A percentile compares a stretch with the other conserved stretches of the same genome.
Conservation (phyloP, 495 filamentous ascomycete species). For the Cercophora samala region DNA sequence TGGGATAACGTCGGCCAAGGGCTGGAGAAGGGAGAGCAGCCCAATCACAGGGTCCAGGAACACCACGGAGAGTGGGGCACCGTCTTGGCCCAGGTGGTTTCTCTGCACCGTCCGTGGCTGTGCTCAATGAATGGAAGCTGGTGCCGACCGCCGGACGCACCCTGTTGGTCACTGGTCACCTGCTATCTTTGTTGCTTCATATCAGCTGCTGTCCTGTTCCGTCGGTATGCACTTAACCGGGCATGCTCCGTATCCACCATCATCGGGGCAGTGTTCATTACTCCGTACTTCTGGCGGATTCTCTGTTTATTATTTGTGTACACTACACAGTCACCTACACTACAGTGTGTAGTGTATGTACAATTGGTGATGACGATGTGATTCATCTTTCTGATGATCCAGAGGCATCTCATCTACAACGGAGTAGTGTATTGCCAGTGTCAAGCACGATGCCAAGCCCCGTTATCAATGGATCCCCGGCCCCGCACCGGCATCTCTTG, state of each 20-base stretch:
- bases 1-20: slow-evolving; percentile 2
- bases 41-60: background rate
- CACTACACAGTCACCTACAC: too few species aligned
- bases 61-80: background rate
- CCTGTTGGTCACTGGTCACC: slow-evolving; percentile 14
- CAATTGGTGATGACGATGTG: background rate
- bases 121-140: slow-evolving; percentile 2
- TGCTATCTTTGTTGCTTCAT: slow-evolving; percentile 12
- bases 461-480: slow-evolving; percentile 5
- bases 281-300: too few species aligned
- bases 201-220: background rate
- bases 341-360: too few species aligned
- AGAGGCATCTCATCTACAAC: too few species aligned
- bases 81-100: background rate
- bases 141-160: slow-evolving; percentile 12
- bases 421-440: background rate
- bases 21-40: background rate
- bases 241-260: background rate
- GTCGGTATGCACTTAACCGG: background rate
- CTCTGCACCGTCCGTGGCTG: slow-evolving; percentile 2
- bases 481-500: slow-evolving; percentile 2
- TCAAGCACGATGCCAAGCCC: background rate
- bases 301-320: background rate
- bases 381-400: background rate
- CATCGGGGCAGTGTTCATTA: background rate